phyloP scores from a whole-genome alignment of 192 early-diverging fungal genomes.

The Gamsiella multidivaricata region DNA sequence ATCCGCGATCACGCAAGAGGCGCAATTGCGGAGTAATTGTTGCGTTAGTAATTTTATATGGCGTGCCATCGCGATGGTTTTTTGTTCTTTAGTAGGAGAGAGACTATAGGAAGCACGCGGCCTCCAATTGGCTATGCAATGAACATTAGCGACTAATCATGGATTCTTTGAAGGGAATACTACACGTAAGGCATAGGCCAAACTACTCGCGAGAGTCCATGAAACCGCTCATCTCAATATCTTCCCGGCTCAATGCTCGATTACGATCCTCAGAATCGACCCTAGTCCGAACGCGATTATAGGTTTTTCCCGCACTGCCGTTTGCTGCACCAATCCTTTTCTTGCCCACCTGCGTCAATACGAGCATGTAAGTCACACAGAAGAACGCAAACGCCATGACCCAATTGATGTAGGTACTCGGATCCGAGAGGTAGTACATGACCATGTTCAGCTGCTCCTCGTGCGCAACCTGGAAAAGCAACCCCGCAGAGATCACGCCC shows the following conservation, averaged over 20 bases:
- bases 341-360: slow-evolving; percentile 42
- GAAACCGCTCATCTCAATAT: slow-evolving; percentile 51
- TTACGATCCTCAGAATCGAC: slow-evolving; percentile 27
- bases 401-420: slow-evolving; percentile 57
- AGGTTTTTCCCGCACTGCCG: slow-evolving; percentile 3
- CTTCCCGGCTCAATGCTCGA: slow-evolving; percentile 9
- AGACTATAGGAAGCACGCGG: too few species aligned
- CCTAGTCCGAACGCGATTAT: slow-evolving; percentile 37
- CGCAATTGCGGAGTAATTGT: too few species aligned
- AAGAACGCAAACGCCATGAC: slow-evolving; percentile 54
- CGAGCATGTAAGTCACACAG: slow-evolving; percentile 38
- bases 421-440: slow-evolving; percentile 50
- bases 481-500: slow-evolving; percentile 50
- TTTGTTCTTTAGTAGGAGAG: too few species aligned
- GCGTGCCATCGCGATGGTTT: too few species aligned
- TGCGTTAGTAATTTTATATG: too few species aligned
- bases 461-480: slow-evolving; percentile 55
- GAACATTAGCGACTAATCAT: too few species aligned
- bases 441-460: slow-evolving; percentile 51
- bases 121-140: too few species aligned
- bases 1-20: too few species aligned
- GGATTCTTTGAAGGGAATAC: too few species aligned
- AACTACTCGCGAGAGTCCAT: slow-evolving; percentile 26
- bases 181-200: not conserved
- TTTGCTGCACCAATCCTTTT: slow-evolving; percentile 5